Evolutionary conservation across 805 yeast species (phyloP).

Genomic region (Blastobotrys chiropterorum): DNA sequence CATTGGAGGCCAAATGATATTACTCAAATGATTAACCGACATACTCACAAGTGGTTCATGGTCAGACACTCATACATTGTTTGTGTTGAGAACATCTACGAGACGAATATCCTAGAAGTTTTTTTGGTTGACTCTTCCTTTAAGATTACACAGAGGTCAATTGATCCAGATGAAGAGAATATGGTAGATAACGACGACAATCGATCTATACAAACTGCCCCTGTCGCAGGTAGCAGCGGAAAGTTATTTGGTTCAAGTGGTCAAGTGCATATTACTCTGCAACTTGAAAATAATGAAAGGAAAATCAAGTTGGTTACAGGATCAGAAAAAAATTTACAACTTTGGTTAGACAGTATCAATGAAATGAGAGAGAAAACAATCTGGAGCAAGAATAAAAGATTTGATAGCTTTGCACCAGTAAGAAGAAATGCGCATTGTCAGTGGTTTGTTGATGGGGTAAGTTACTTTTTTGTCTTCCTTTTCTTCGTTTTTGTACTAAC

Average conservation of each 20-base stretch:
- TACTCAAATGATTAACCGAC: slow-evolving; percentile 82
- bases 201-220: not conserved
- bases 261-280: slow-evolving; percentile 20
- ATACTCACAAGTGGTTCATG: slow-evolving; percentile 87
- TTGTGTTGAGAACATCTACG: slow-evolving; percentile 78
- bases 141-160: slow-evolving; percentile 41
- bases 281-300: slow-evolving; percentile 35
- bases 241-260: slow-evolving; percentile 15
- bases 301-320: slow-evolving; percentile 50
- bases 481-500: not conserved
- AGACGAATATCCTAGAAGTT: slow-evolving; percentile 86
- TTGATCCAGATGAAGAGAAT: slow-evolving; percentile 18
- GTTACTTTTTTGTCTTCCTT: slow-evolving; percentile 4
- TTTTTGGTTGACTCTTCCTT: slow-evolving; percentile 81
- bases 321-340: slow-evolving; percentile 68
- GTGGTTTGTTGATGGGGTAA: slow-evolving; percentile 84
- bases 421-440: slow-evolving; percentile 82
- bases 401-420: slow-evolving; percentile 89
- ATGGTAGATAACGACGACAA: slow-evolving; percentile 2
- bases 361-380: slow-evolving; percentile 59
- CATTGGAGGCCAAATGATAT: slow-evolving; percentile 76
- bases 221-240: not conserved
- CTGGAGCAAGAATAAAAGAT: slow-evolving; percentile 74
- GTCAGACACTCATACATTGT: slow-evolving; percentile 78
- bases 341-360: slow-evolving; percentile 74